phyloP scores from a whole-genome alignment of 768 basidiomycete species.

The Boletus reticulatus region DNA sequence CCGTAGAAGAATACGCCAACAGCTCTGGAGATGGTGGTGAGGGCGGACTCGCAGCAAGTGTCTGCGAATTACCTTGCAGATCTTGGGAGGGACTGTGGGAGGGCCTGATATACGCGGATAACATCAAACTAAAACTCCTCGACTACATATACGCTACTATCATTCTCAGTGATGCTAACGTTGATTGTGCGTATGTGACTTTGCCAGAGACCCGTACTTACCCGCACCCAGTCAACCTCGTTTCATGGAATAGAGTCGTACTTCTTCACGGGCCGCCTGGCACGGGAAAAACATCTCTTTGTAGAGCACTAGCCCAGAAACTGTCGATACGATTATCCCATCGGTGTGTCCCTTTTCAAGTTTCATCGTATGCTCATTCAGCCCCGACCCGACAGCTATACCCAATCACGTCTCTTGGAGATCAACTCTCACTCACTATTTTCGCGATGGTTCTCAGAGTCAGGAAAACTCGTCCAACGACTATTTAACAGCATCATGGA shows the following conservation, averaged over 20 bases:
- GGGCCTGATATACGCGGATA: conserved; percentile 78
- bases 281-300: conserved; percentile 95
- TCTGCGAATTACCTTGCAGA: conserved; percentile 82
- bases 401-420: conserved; percentile 85
- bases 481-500: conserved; percentile 88
- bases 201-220: background rate
- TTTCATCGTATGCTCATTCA: background rate
- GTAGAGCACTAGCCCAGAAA: conserved; percentile 93
- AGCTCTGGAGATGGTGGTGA: conserved; percentile 54
- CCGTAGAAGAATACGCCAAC: conserved; percentile 72
- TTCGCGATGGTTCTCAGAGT: conserved; percentile 99
- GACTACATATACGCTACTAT: conserved; percentile 96
- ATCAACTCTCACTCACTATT: conserved; percentile 99
- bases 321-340: conserved; percentile 86
- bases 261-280: conserved; percentile 96
- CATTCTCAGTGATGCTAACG: conserved; percentile 83
- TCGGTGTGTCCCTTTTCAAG: conserved; percentile 45
- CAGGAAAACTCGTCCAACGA: conserved; percentile 94
- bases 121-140: conserved; percentile 84
- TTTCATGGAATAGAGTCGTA: conserved; percentile 95
- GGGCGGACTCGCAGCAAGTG: conserved; percentile 82
- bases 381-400: conserved; percentile 54
- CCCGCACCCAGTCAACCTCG: conserved; percentile 67
- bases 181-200: conserved; percentile 63
- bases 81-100: conserved; percentile 93